These are phyloP conservation scores for Trichoderma guizhouense DNA, from an alignment of 2,329 filamentous ascomycete species.

Conservation along the genomic window DNA sequence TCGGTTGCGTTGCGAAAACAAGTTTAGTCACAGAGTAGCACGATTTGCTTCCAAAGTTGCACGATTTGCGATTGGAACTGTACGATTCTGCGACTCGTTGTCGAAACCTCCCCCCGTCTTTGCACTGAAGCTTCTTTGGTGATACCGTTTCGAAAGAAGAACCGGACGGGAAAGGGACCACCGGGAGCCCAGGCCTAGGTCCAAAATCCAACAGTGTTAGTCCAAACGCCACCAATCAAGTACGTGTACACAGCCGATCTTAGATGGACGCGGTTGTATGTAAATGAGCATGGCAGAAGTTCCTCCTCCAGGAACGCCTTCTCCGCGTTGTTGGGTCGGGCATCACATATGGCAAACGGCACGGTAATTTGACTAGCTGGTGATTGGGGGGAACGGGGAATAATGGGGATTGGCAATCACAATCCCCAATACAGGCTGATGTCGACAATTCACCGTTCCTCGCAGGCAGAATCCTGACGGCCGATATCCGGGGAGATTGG, in stretches of 20 bases:
- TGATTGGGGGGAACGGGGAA: neutral
- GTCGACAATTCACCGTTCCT: neutral
- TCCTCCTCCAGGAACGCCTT: neutral
- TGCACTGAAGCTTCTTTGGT: neutral
- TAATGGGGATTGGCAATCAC: slow-evolving; percentile 1
- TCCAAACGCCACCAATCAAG: neutral
- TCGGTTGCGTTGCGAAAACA: slow-evolving; percentile 10
- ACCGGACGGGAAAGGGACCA: neutral
- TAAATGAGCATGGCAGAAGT: slow-evolving; percentile 12
- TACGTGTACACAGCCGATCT: neutral
- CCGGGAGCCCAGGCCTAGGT: neutral
- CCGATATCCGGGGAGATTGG: slow-evolving; percentile 11
- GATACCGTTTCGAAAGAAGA: neutral
- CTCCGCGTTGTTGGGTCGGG: neutral
- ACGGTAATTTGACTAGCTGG: slow-evolving; percentile 3
- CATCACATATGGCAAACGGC: neutral
- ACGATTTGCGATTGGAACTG: neutral
- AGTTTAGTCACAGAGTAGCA: slow-evolving; percentile 3
- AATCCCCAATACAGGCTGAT: slow-evolving; percentile 13
- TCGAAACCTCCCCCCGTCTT: neutral
- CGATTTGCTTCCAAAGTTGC: neutral
- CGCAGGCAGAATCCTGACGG: slow-evolving; percentile 12
- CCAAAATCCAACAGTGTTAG: neutral
- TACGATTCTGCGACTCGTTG: neutral
- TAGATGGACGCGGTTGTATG: neutral